Conservation (phyloP, 2,329 filamentous ascomycete genomes). For the Xylaria sp. region DNA sequence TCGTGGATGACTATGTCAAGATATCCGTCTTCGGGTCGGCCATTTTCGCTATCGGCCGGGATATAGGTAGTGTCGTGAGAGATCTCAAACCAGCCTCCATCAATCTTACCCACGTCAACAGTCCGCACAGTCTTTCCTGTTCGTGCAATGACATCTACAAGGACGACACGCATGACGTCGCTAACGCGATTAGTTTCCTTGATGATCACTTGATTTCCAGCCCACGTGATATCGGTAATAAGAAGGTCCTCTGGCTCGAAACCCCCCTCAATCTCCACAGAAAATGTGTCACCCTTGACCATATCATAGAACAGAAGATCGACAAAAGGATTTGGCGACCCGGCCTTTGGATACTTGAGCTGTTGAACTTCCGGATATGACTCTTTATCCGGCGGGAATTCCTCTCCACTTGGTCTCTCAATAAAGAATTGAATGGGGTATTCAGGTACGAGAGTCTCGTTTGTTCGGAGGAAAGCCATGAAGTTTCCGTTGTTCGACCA, state of each 20-base stretch:
- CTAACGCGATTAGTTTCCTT: constrained; percentile 95
- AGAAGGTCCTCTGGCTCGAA: constrained; percentile 83
- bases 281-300: constrained; percentile 75
- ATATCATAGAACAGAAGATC: constrained; percentile 89
- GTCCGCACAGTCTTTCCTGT: constrained; percentile 80
- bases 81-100: constrained; percentile 97
- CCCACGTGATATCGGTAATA: constrained; percentile 94
- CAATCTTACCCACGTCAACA: constrained; percentile 80
- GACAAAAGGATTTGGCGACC: constrained; percentile 89
- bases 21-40: constrained; percentile 83
- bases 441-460: constrained; percentile 89
- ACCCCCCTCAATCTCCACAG: constrained; percentile 75
- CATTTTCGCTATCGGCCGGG: constrained; percentile 78
- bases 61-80: constrained; percentile 85
- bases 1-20: constrained; percentile 89
- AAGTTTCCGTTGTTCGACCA: constrained; percentile 92
- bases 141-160: constrained; percentile 78
- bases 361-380: constrained; percentile 87
- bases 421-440: constrained; percentile 95
- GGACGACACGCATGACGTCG: constrained; percentile 83
- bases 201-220: constrained; percentile 81
- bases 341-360: constrained; percentile 98
- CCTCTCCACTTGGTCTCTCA: constrained; percentile 78
- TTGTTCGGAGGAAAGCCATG: constrained; percentile 89
- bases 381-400: constrained; percentile 74